Percentiles rank a stretch among this genome's conserved stretches.
phyloP scores from a whole-genome alignment of 2,329 filamentous ascomycete species.

The Macroventuria anomochaeta region DNA sequence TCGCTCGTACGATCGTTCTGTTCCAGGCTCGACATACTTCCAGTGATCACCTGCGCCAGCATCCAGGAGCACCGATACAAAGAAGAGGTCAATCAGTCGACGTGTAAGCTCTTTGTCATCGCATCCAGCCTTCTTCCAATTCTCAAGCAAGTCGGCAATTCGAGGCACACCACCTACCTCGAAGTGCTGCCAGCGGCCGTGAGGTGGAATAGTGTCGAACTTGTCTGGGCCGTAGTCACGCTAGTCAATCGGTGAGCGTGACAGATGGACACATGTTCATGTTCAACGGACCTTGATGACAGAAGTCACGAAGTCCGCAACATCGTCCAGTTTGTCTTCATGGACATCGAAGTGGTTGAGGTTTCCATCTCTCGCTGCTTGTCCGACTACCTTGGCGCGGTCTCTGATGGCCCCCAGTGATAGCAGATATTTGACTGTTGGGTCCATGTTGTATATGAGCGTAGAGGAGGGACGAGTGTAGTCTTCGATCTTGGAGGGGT shows the following conservation, averaged over 20 bases:
- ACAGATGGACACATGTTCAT: background rate
- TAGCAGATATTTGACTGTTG: conserved; percentile 35
- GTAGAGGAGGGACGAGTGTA: background rate
- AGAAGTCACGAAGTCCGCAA: conserved; percentile 80
- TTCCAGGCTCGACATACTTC: conserved; percentile 88
- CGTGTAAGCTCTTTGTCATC: conserved; percentile 76
- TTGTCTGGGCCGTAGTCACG: conserved; percentile 71
- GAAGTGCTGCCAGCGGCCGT: conserved; percentile 81
- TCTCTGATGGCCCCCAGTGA: conserved; percentile 37
- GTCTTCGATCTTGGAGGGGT: conserved; percentile 9
- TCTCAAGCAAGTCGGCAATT: conserved; percentile 69
- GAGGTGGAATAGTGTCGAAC: conserved; percentile 63
- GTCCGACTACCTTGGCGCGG: conserved; percentile 34
- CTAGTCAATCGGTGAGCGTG: conserved; percentile 47
- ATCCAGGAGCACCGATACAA: conserved; percentile 80
- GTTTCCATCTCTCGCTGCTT: conserved; percentile 46
- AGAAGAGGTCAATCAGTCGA: conserved; percentile 76
- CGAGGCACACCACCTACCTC: conserved; percentile 75
- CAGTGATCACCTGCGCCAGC: conserved; percentile 87
- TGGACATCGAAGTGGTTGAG: conserved; percentile 87
- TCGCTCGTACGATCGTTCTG: conserved; percentile 76
- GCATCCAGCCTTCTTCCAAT: conserved; percentile 61
- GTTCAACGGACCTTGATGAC: conserved; percentile 77
- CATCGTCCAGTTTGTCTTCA: conserved; percentile 76
- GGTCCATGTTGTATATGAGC: conserved; percentile 22